Evolutionary conservation across 163 green algal species (phyloP).

Genomic region (Scenedesmus sp.): DNA sequence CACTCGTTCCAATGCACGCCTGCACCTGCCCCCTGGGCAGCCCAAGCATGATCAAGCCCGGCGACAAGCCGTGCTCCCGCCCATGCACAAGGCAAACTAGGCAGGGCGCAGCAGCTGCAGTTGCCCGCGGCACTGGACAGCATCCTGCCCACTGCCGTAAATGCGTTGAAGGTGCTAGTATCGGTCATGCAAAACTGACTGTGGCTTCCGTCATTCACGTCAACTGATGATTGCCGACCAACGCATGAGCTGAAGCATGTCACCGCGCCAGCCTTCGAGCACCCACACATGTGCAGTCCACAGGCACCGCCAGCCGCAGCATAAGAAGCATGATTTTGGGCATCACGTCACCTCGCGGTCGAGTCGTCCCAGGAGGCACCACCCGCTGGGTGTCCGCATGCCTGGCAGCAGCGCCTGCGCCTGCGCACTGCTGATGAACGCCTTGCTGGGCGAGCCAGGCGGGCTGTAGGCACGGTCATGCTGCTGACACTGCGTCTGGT

Average conservation of each 20-base stretch:
- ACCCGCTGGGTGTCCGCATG: background rate
- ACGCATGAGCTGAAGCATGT: background rate
- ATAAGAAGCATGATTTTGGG: background rate
- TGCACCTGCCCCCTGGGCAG: too few relatives aligned
- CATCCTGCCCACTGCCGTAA: too few relatives aligned
- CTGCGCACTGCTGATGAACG: background rate
- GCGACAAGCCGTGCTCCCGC: too few relatives aligned
- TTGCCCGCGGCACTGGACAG: too few relatives aligned
- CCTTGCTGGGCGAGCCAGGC: slow-evolving; percentile 11
- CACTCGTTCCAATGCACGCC: too few relatives aligned
- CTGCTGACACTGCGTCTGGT: background rate
- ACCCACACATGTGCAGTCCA: background rate
- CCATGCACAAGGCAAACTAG: too few relatives aligned
- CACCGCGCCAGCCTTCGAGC: background rate
- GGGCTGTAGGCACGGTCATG: background rate
- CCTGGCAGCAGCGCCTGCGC: background rate
- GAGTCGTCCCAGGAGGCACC: background rate
- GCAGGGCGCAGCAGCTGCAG: too few relatives aligned
- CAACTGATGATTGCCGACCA: too few relatives aligned
- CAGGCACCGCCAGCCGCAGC: background rate
- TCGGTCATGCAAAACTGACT: background rate
- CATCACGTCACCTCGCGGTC: background rate
- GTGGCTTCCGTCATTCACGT: too few relatives aligned
- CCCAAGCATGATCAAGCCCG: background rate
- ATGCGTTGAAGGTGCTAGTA: background rate